Percentiles rank a stretch among this genome's conserved stretches.
Evolutionary conservation across 352 stramenopile genomes (phyloP).

Genomic region (Discostella stelligera): DNA sequence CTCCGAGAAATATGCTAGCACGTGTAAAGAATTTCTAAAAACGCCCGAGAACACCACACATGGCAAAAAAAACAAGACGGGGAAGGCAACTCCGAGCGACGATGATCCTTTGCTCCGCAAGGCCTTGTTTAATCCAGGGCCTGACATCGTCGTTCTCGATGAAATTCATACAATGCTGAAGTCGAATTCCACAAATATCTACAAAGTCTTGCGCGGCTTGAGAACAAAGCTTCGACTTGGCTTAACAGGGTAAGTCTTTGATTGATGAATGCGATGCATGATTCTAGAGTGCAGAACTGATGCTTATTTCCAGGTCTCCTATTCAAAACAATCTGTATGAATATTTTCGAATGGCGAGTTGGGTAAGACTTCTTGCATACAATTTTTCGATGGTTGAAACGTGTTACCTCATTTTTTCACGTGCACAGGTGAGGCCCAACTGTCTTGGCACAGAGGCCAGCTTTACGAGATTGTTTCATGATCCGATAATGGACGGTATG

Average conservation of each 20-base stretch:
- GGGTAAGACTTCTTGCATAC: conserved; percentile 7
- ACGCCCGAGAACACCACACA: background rate
- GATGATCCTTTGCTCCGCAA: conserved; percentile 39
- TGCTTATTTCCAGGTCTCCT: conserved; percentile 25
- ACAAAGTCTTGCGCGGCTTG: conserved; percentile 58
- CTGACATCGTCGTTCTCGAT: conserved; percentile 80
- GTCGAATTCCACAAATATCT: conserved; percentile 57
- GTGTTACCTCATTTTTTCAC: background rate
- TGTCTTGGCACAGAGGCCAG: conserved; percentile 53
- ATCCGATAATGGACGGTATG: conserved; percentile 57
- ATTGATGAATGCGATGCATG: background rate
- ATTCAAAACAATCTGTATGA: conserved; percentile 83
- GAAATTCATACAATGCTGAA: conserved; percentile 83
- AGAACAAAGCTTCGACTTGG: conserved; percentile 70
- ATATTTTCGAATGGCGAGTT: conserved; percentile 73
- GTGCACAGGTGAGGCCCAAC: conserved; percentile 39
- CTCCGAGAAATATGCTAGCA: conserved; percentile 37
- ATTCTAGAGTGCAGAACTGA: background rate
- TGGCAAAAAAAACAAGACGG: conserved; percentile 14
- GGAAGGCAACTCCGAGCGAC: conserved; percentile 12
- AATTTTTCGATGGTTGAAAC: background rate
- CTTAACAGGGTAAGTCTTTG: conserved; percentile 67
- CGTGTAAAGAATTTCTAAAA: conserved; percentile 42
- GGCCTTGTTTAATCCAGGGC: conserved; percentile 53
- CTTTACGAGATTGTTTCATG: conserved; percentile 41